phyloP scores from a whole-genome alignment of 108 stramenopile genomes.

The Epipyxis sp. region DNA sequence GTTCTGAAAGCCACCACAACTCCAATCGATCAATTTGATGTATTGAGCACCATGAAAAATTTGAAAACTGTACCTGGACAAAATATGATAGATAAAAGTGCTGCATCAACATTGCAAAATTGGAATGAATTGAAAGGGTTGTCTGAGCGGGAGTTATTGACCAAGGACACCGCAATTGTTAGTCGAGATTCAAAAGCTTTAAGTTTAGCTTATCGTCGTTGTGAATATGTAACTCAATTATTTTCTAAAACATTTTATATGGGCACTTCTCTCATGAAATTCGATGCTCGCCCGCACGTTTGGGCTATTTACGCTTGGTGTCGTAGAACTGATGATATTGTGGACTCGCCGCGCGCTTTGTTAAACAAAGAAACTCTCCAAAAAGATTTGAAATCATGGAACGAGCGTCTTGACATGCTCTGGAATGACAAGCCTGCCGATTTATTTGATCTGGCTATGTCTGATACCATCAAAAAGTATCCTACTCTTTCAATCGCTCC shows the following conservation, averaged over 20 bases:
- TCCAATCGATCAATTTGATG: no score
- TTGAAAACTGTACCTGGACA: no score
- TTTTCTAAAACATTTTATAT: slow-evolving; percentile 95
- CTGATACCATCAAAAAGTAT: slow-evolving; percentile 78
- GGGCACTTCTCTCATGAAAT: slow-evolving; percentile 76
- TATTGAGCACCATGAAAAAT: no score
- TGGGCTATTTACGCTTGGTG: slow-evolving; percentile 98
- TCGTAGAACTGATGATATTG: slow-evolving; percentile 92
- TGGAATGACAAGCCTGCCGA: slow-evolving; percentile 73
- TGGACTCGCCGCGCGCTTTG: slow-evolving; percentile 81
- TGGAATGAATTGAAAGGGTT: neutral
- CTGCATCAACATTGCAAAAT: no score
- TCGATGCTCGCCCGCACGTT: slow-evolving; percentile 65
- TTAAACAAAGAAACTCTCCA: slow-evolving; percentile 59
- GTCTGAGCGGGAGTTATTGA: neutral
- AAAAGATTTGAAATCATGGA: slow-evolving; percentile 73
- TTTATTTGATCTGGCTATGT: slow-evolving; percentile 80
- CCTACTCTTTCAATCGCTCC: slow-evolving; percentile 78
- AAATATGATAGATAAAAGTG: no score
- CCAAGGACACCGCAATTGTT: neutral
- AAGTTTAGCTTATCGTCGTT: slow-evolving; percentile 75
- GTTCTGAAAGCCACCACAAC: no score
- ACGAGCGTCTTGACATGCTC: slow-evolving; percentile 59
- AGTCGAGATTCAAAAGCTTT: slow-evolving; percentile 31
- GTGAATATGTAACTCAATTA: slow-evolving; percentile 86